Evolutionary conservation across 1,139 yeast genomes (phyloP), one percentile per base, ranked within the genome.

Genomic region (Saccharomycopsis crataegensis): DNA sequence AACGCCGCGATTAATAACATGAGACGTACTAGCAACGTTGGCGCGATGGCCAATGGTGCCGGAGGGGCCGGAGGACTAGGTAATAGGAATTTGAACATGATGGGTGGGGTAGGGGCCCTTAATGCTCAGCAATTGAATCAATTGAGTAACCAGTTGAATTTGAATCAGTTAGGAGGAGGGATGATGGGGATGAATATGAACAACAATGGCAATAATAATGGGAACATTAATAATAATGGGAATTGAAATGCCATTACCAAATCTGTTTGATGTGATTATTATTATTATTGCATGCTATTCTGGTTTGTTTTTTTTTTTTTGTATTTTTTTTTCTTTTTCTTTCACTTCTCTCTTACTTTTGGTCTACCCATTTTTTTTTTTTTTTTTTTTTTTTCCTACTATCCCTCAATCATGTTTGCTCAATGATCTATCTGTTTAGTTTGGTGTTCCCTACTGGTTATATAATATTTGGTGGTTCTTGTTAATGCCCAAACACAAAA

Each of bases 81-180:
- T 14, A 12, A n/a, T 36, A 12, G 43, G 16, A 53, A 46, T 43
- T 41, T 50, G 37, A 46, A 45, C 17, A 45, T 52, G 33, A 34
- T 40, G 33, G 50, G 41, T 22, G 48, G 52, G 16, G 46, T 46
- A 40, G 51, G 51, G 6, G n/a, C 46, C 7, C 46, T 52, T 22
- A 52, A 49, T 14, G 49, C 51, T 28, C 48, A 49, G 7, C 55
- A 52, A 36, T 28, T 52, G 43, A 41, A 49, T 28, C 52, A 48
- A 28, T 17, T 52, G 38, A 46, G 50, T 12, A 46, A 32, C 33
- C 53, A 50, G 32, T 46, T 50, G 48, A 50, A 50, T 31, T 46
- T 46, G 53, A 50, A 38, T 36, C 43, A 50, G 16, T 16, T 49
- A n/a, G 28, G 28, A 3, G 28, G 28, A 22, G 28, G 52, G 49